Conservation (phyloP, 2,329 filamentous ascomycete genomes). For the Phoma sp. region DNA sequence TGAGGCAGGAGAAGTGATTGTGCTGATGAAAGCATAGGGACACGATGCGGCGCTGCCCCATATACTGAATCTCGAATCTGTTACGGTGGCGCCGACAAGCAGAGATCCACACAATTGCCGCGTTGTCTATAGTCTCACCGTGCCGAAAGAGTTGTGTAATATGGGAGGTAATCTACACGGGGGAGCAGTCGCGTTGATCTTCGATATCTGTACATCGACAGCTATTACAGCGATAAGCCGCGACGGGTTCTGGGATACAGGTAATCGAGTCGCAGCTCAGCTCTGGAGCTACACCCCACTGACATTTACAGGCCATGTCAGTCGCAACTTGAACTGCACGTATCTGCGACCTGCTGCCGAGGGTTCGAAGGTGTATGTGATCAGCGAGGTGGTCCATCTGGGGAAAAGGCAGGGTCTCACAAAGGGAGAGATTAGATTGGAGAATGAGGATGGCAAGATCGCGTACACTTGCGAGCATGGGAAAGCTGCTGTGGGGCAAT, state of each 20-base stretch:
- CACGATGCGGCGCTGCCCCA: conserved; percentile 42
- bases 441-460: conserved; percentile 45
- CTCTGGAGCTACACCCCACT: not conserved
- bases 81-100: conserved; percentile 36
- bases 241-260: conserved; percentile 53
- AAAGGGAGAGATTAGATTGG: conserved; percentile 51
- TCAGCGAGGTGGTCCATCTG: conserved; percentile 55
- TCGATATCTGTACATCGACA: conserved; percentile 61
- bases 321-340: conserved; percentile 52
- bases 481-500: conserved; percentile 39
- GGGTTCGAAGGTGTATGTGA: conserved; percentile 51
- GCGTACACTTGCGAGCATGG: conserved; percentile 51
- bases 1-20: not conserved
- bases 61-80: conserved; percentile 46
- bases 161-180: conserved; percentile 58
- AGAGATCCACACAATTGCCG: conserved; percentile 43
- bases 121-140: conserved; percentile 54
- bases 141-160: conserved; percentile 57
- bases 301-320: conserved; percentile 47
- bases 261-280: not conserved
- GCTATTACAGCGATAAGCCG: conserved; percentile 41
- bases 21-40: conserved; percentile 29
- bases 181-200: conserved; percentile 61
- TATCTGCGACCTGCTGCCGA: conserved; percentile 54
- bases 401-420: conserved; percentile 52